Evolutionary conservation across 257 asterid genomes (phyloP).

Genomic region (Coffea eugenioides): DNA sequence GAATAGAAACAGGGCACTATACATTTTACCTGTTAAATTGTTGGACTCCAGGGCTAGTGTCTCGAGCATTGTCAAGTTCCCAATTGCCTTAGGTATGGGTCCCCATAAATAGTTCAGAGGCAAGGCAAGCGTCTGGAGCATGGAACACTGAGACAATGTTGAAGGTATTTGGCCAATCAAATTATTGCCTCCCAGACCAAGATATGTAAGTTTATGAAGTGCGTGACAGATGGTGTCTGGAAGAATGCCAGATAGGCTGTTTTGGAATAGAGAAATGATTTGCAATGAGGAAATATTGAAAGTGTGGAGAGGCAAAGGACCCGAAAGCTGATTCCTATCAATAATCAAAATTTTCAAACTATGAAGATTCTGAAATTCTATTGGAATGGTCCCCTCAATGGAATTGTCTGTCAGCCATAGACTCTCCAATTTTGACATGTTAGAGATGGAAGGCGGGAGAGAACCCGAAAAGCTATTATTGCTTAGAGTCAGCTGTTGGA

Average conservation of each 20-base stretch:
- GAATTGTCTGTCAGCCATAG: not conserved
- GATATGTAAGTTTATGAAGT: not conserved
- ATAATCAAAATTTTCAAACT: not conserved
- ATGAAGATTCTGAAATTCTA: slow-evolving; percentile 5
- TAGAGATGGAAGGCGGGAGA: slow-evolving; percentile 6
- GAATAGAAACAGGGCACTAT: too few relatives aligned
- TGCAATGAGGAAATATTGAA: slow-evolving; percentile 8
- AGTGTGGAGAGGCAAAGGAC: not conserved
- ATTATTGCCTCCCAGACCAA: not conserved
- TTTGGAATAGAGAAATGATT: not conserved
- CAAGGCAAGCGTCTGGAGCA: not conserved
- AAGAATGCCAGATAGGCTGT: slow-evolving; percentile 5
- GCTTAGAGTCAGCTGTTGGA: not conserved
- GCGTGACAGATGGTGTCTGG: not conserved
- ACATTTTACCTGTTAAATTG: not conserved
- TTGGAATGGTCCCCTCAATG: slow-evolving; percentile 11
- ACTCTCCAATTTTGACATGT: not conserved
- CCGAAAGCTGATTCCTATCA: slow-evolving; percentile 5
- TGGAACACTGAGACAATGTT: not conserved
- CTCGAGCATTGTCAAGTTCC: not conserved
- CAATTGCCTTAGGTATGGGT: not conserved
- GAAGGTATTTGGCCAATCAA: not conserved
- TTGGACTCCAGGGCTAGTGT: not conserved
- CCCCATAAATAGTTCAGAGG: not conserved
- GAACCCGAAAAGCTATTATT: slow-evolving; percentile 9